Percentiles rank a stretch among this genome's conserved stretches.
These are phyloP conservation scores for Trichosporon faecale DNA, from an alignment of 1,284 basidiomycete genomes.

Conservation along the genomic window DNA sequence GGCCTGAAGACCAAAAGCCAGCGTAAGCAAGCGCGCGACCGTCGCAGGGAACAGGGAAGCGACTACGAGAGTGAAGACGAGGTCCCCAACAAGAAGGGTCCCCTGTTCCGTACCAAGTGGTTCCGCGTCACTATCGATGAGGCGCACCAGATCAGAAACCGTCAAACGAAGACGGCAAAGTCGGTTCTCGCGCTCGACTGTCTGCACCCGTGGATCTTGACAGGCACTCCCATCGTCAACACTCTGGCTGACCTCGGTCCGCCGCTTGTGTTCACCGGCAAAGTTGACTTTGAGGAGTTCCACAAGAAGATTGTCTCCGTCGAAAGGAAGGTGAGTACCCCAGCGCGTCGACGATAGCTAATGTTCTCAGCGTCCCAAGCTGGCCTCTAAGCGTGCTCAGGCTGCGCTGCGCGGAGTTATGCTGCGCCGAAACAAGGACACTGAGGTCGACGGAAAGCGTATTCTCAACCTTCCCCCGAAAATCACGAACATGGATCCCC, in stretches of 20 bases:
- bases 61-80: conserved; percentile 16
- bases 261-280: conserved; percentile 37
- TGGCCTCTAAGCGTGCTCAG: conserved; percentile 46
- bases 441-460: conserved; percentile 43
- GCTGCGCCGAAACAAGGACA: conserved; percentile 48
- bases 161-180: conserved; percentile 38
- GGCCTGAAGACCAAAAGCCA: conserved; percentile 28
- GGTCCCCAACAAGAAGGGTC: conserved; percentile 36
- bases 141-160: conserved; percentile 46
- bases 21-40: conserved; percentile 18
- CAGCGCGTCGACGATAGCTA: background rate
- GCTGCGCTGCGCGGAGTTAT: conserved; percentile 39
- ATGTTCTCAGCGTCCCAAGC: conserved; percentile 27
- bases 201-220: conserved; percentile 43
- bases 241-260: conserved; percentile 25
- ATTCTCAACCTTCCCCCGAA: conserved; percentile 46
- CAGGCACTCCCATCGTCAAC: conserved; percentile 47
- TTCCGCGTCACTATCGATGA: conserved; percentile 54
- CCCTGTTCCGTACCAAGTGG: conserved; percentile 43
- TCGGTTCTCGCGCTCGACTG: conserved; percentile 38
- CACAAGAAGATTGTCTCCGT: conserved; percentile 29
- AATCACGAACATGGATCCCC: conserved; percentile 34
- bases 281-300: conserved; percentile 41
- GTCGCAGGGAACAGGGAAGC: conserved; percentile 16
- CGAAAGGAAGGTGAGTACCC: conserved; percentile 27